These are phyloP conservation scores for Petunia secreta DNA, from an alignment of 257 asterid species.

Conservation along the genomic window DNA sequence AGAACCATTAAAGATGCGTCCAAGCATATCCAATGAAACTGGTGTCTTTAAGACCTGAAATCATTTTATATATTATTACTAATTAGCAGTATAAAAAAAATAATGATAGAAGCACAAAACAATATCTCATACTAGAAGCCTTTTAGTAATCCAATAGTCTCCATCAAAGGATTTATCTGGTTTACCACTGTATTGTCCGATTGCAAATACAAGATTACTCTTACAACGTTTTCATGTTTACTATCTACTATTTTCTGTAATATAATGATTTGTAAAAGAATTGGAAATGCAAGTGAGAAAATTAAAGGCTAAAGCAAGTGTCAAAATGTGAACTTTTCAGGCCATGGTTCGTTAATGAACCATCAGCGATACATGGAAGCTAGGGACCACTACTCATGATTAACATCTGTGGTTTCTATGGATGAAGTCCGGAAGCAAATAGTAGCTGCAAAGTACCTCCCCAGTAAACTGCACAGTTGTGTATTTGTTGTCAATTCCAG, in stretches of 20 bases:
- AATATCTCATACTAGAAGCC: not conserved
- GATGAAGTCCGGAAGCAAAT: not conserved
- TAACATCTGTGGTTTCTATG: not conserved
- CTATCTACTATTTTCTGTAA: slow-evolving; percentile 3
- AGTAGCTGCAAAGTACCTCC: slow-evolving; percentile 56
- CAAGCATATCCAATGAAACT: slow-evolving; percentile 58
- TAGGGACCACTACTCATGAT: not conserved
- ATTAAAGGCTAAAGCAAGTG: slow-evolving; percentile 9
- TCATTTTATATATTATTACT: slow-evolving; percentile 2
- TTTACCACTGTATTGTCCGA: slow-evolving; percentile 1
- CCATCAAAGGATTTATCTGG: not conserved
- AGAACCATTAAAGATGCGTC: slow-evolving; percentile 58
- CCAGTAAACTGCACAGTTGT: slow-evolving; percentile 98
- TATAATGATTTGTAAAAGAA: not conserved
- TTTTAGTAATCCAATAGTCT: not conserved
- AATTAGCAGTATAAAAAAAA: not conserved
- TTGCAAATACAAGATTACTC: slow-evolving; percentile 13
- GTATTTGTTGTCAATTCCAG: slow-evolving; percentile 95
- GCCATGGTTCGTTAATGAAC: not conserved
- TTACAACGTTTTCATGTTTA: slow-evolving; percentile 4
- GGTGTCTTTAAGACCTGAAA: slow-evolving; percentile 55
- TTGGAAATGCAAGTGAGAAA: not conserved
- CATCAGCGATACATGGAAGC: not conserved
- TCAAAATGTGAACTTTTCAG: not conserved
- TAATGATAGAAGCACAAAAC: slow-evolving; percentile 5